phyloP scores from a whole-genome alignment of 2,329 filamentous ascomycete genomes.

The Leptographium lundbergii region DNA sequence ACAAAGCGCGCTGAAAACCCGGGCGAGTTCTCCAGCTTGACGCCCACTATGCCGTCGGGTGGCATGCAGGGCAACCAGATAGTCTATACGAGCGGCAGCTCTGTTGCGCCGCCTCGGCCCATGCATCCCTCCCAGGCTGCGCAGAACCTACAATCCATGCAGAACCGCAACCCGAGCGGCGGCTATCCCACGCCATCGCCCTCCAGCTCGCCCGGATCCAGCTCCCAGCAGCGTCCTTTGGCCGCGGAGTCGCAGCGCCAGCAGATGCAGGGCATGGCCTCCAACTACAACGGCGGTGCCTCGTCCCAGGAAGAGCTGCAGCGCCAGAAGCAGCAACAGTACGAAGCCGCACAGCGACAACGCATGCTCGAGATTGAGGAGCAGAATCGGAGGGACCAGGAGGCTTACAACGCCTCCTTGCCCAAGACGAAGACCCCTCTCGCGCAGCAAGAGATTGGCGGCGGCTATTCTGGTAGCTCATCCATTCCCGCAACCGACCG shows the following conservation, averaged over 20 bases:
- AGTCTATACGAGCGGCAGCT: conserved; percentile 42
- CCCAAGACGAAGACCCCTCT: conserved; percentile 69
- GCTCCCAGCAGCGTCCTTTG: conserved; percentile 29
- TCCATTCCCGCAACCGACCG: conserved; percentile 41
- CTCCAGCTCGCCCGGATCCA: conserved; percentile 20
- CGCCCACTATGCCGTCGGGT: conserved; percentile 49
- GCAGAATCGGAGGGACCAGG: conserved; percentile 60
- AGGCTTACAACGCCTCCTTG: conserved; percentile 80
- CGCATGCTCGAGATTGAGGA: conserved; percentile 47
- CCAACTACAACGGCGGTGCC: conserved; percentile 41
- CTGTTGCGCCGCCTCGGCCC: conserved; percentile 58
- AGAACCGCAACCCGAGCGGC: conserved; percentile 23
- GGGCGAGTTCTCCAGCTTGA: conserved; percentile 53
- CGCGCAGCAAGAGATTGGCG: conserved; percentile 84
- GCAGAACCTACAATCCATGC: conserved; percentile 21
- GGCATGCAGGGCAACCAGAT: conserved; percentile 50
- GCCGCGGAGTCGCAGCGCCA: conserved; percentile 34
- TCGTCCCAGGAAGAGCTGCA: conserved; percentile 38
- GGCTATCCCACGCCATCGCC: conserved; percentile 24
- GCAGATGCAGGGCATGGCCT: conserved; percentile 44
- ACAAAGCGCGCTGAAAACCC: conserved; percentile 64
- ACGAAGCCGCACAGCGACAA: conserved; percentile 43
- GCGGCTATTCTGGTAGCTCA: conserved; percentile 40
- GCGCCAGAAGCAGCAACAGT: conserved; percentile 48
- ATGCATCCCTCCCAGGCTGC: conserved; percentile 33